Conservation (phyloP, 2,329 filamentous ascomycete species). For the Fusarium hainanense region DNA sequence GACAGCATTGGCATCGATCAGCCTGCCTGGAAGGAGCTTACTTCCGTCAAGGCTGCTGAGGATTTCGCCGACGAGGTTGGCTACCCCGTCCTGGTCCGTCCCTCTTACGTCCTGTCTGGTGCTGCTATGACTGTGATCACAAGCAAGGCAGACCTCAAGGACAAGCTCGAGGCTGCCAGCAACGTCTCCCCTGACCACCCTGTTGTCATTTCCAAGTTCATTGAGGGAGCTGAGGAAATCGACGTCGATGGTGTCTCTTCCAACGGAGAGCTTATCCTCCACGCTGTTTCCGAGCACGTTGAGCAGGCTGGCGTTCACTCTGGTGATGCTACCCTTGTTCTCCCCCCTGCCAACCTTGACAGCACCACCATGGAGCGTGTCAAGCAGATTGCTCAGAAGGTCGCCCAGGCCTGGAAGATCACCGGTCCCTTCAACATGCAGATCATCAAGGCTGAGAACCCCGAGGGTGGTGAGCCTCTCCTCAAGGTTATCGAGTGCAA, state of each 20-base stretch:
- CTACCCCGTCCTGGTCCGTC: conserved; percentile 95
- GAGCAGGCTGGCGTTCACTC: conserved; percentile 99
- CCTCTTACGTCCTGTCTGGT: conserved; percentile 94
- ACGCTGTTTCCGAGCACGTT: conserved; percentile 94
- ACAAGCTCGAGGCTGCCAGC: conserved; percentile 91
- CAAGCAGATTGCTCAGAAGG: conserved; percentile 96
- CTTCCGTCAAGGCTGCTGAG: conserved; percentile 88
- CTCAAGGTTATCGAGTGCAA: conserved; percentile 99
- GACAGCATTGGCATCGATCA: conserved; percentile 98
- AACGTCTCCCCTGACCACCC: conserved; percentile 95
- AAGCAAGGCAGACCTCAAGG: conserved; percentile 87
- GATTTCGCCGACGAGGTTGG: conserved; percentile 84
- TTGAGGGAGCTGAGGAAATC: conserved; percentile 95
- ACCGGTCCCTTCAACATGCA: conserved; percentile 99
- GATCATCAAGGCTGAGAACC: conserved; percentile 91
- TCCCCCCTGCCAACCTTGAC: conserved; percentile 86
- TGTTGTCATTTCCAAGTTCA: conserved; percentile 98
- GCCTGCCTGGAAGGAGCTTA: conserved; percentile 97
- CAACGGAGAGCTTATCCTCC: conserved; percentile 85
- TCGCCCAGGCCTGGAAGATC: conserved; percentile 96
- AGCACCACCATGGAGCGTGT: conserved; percentile 82
- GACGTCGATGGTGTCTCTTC: conserved; percentile 94
- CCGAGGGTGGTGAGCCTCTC: conserved; percentile 77
- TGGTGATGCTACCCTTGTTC: conserved; percentile 92
- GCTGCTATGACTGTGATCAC: conserved; percentile 98